Base-by-base conservation (phyloP, 805 yeast species). In the Candida golubevii region DNA sequence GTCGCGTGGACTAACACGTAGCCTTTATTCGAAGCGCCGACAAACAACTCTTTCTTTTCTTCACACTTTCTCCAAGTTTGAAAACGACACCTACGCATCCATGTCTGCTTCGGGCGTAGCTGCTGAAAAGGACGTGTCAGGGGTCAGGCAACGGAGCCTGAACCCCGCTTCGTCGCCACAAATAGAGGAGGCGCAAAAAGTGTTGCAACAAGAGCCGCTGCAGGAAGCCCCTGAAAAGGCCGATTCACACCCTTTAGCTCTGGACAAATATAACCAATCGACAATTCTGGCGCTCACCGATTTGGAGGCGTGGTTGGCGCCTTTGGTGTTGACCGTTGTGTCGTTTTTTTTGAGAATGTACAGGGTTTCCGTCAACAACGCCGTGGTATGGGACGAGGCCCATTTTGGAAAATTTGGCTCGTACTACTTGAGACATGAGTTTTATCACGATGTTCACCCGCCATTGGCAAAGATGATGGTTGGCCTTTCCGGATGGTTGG, bases 401-500 rank as follows among this genome's bases (percentile, higher is more conserved):
- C 95, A 86, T 70, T 86, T 86, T 61, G 95, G 93, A 35, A 85
- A 84, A 61, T 86, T 86, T 61, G 95, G 95, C 36, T 82, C 91
- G 4, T 81, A 85, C 57, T 86, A 86, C 62, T 67, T 85, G 51
- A 77, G 82, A 61, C 88, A 82, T 58, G 89, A 85, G 56, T 85
- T 85, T 59, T 86, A 86, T 57, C 88, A 82, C 55, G 95, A 86
- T 66, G 95, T 86, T 28, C 95, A 86, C 59, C 95, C 95, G 15
- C 95, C 95, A 1, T 71, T 86, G 54, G 95, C 93, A 8, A 86
- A 86, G 58, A 79, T 86, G 83, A 67, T 86, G 39, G 81, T 85
- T 48, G 95, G 88, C 2, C 67, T 86, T 6, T 81, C 88, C 13
- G 95, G 89, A 26, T 84, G 78, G 59, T 59, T 86, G 48, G 90